A percentile compares a stretch with the other conserved stretches of the same genome.
These are phyloP conservation scores for Venturia nashicola DNA, from an alignment of 2,329 filamentous ascomycete genomes.

Conservation along the genomic window DNA sequence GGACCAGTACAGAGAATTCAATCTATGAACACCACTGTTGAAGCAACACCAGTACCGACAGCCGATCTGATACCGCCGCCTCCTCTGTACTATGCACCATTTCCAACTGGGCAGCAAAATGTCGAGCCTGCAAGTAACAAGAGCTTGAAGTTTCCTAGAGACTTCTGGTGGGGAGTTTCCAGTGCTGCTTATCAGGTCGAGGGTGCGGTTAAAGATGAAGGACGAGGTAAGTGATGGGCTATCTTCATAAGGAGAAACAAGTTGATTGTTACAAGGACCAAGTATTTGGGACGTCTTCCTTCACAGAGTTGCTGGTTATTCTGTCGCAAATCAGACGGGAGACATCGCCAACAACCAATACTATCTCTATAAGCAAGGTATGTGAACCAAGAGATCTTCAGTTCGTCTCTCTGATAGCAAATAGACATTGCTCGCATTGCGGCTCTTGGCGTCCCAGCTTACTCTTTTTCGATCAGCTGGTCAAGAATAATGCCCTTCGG, in stretches of 20 bases:
- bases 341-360: conserved; percentile 40
- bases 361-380: conserved; percentile 48
- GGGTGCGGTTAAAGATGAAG: conserved; percentile 29
- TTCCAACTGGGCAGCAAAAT: conserved; percentile 20
- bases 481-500: conserved; percentile 77
- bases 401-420: conserved; percentile 71
- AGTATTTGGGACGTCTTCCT: conserved; percentile 91
- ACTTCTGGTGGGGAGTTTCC: conserved; percentile 29
- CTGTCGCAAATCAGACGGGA: conserved; percentile 40
- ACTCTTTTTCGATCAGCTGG: conserved; percentile 78
- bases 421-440: conserved; percentile 67
- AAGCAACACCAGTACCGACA: conserved; percentile 23
- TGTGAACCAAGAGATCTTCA: conserved; percentile 64
- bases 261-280: conserved; percentile 40
- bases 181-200: conserved; percentile 23
- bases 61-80: conserved; percentile 22
- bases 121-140: conserved; percentile 17
- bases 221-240: conserved; percentile 15
- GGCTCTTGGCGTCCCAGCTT: conserved; percentile 60
- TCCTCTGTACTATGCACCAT: conserved; percentile 20
- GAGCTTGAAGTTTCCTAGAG: conserved; percentile 22
- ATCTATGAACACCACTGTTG: conserved; percentile 18
- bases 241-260: conserved; percentile 68
- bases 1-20: conserved; percentile 17
- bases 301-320: conserved; percentile 19